Percentiles rank a stretch among this genome's conserved stretches.
Conservation (phyloP, 2,329 filamentous ascomycete species). For the Rachicladosporium sp. region DNA sequence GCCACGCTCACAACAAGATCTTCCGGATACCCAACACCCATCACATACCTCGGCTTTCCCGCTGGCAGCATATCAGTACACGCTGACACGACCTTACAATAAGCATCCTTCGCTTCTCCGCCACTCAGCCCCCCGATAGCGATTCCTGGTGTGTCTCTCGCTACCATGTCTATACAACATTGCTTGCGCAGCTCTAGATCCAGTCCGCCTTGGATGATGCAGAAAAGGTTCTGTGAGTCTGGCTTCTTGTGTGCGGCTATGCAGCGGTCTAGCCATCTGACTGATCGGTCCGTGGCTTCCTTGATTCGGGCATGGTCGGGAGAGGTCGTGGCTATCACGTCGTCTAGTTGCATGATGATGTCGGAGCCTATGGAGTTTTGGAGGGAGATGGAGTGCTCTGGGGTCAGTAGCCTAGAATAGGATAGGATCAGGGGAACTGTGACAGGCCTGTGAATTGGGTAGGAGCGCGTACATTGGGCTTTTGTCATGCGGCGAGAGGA, state of each 20-base stretch:
- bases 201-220: constrained; percentile 93
- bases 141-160: constrained; percentile 83
- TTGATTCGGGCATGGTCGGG: constrained; percentile 78
- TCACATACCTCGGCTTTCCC: constrained; percentile 93
- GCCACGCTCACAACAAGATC: constrained; percentile 89
- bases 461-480: constrained; percentile 57
- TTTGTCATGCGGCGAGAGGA: constrained; percentile 92
- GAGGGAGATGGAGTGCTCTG: constrained; percentile 89
- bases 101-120: constrained; percentile 86
- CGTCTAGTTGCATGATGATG: constrained; percentile 99
- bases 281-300: constrained; percentile 86
- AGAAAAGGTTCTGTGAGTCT: constrained; percentile 81
- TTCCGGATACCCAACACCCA: constrained; percentile 96
- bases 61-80: constrained; percentile 79
- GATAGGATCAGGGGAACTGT: background rate
- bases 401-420: constrained; percentile 60
- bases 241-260: constrained; percentile 80
- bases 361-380: constrained; percentile 97
- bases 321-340: constrained; percentile 91
- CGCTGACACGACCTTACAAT: constrained; percentile 70
- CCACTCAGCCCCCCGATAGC: constrained; percentile 91
- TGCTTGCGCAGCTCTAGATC: constrained; percentile 74
- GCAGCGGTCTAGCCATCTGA: constrained; percentile 93
- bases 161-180: constrained; percentile 80
- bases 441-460: background rate